Conservation (phyloP, 2,329 filamentous ascomycete genomes). For the Penicillium brevicompactum region DNA sequence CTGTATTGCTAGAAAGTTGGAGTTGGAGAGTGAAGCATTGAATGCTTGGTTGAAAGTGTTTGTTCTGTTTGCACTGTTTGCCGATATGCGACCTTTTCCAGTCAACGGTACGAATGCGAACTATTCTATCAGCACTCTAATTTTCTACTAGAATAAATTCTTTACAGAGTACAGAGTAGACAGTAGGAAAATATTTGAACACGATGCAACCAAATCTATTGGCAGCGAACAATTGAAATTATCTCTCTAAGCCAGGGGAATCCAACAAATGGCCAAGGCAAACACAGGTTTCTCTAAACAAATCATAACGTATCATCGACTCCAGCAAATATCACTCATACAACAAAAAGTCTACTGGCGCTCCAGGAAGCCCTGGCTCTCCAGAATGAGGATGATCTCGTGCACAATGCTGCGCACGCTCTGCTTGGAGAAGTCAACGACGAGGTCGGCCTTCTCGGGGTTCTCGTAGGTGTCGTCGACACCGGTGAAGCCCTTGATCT, state of each 20-base stretch:
- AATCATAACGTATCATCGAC: conserved; percentile 20
- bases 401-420: conserved; percentile 91
- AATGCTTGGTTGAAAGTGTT: background rate
- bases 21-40: background rate
- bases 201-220: conserved; percentile 8
- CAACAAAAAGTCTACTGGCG: conserved; percentile 41
- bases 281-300: conserved; percentile 20
- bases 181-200: background rate
- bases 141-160: background rate
- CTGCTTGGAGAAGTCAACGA: conserved; percentile 82
- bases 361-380: conserved; percentile 86
- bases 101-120: background rate
- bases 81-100: background rate
- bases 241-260: conserved; percentile 29
- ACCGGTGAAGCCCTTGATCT: conserved; percentile 98
- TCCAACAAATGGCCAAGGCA: conserved; percentile 23
- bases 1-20: conserved; percentile 1
- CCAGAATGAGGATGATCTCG: conserved; percentile 90
- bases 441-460: conserved; percentile 78
- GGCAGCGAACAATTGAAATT: conserved; percentile 2
- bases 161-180: too few species aligned
- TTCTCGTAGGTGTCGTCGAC: conserved; percentile 96
- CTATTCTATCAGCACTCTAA: background rate
- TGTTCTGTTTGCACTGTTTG: conserved; percentile 5
- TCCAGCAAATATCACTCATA: conserved; percentile 16